Evolutionary conservation across 2,329 filamentous ascomycete genomes (phyloP).

Genomic region (Fusarium phyllophilum): DNA sequence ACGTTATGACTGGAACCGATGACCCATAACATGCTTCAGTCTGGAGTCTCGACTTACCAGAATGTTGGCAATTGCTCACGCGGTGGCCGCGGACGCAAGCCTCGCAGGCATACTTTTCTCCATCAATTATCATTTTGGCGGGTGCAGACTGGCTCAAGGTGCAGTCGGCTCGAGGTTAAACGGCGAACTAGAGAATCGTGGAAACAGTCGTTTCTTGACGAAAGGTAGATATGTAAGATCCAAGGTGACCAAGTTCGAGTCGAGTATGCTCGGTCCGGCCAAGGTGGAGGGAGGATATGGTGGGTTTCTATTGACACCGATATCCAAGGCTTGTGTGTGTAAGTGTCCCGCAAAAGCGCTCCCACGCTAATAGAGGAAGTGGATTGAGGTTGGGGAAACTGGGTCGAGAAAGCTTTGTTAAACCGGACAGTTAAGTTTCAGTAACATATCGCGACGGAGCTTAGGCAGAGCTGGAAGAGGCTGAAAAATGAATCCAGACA

Average conservation of each 20-base stretch:
- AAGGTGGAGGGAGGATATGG: constrained; percentile 24
- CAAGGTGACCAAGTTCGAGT: constrained; percentile 12
- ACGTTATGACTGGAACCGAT: background rate
- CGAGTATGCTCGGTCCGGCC: constrained; percentile 14
- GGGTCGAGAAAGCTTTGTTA: constrained; percentile 35
- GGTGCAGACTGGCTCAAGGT: constrained; percentile 18
- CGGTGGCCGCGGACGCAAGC: constrained; percentile 98
- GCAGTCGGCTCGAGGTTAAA: constrained; percentile 15
- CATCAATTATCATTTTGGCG: constrained; percentile 81
- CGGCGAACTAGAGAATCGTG: background rate
- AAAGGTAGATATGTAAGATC: constrained; percentile 8
- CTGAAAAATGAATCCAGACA: constrained; percentile 34
- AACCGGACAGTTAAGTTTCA: constrained; percentile 41
- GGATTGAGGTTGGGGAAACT: constrained; percentile 35
- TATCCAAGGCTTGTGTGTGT: constrained; percentile 36
- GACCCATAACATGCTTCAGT: background rate
- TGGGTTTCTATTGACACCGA: constrained; percentile 27
- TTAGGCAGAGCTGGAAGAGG: constrained; percentile 41
- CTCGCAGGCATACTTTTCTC: constrained; percentile 98
- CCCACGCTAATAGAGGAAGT: constrained; percentile 40
- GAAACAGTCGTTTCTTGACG: constrained; percentile 9
- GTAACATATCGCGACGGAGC: constrained; percentile 43
- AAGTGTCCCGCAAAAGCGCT: constrained; percentile 33
- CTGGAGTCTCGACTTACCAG: constrained; percentile 69
- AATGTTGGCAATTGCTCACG: constrained; percentile 97